These are phyloP conservation scores for Botryotinia convoluta DNA, from an alignment of 2,329 filamentous ascomycete species.

Conservation along the genomic window DNA sequence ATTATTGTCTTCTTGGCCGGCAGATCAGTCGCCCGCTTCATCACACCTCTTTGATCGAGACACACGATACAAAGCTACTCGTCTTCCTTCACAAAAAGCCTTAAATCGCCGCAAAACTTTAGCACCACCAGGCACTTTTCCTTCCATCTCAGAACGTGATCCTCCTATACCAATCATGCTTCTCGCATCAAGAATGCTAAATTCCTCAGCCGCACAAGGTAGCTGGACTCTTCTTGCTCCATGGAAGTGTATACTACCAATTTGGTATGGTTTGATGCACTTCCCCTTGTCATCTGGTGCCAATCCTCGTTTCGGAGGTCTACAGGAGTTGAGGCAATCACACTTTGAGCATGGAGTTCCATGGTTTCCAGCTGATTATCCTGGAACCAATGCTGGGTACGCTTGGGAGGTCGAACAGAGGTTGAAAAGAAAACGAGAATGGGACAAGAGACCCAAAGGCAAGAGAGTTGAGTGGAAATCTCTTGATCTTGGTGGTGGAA, in stretches of 20 bases:
- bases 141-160: conserved; percentile 58
- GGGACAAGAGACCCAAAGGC: conserved; percentile 76
- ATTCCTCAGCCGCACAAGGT: conserved; percentile 54
- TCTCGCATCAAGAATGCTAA: conserved; percentile 55
- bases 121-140: conserved; percentile 59
- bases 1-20: conserved; percentile 64
- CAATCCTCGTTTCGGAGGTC: conserved; percentile 77
- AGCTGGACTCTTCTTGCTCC: conserved; percentile 83
- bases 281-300: conserved; percentile 76
- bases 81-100: conserved; percentile 71
- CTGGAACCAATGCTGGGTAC: conserved; percentile 74
- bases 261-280: conserved; percentile 86
- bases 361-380: conserved; percentile 85
- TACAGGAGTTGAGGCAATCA: conserved; percentile 77
- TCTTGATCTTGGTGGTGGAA: conserved; percentile 68
- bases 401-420: conserved; percentile 72
- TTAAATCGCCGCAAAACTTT: conserved; percentile 73
- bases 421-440: conserved; percentile 56
- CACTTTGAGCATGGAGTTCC: conserved; percentile 73
- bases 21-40: conserved; percentile 51
- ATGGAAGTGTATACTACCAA: conserved; percentile 80
- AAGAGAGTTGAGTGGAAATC: conserved; percentile 75
- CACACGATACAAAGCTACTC: conserved; percentile 61
- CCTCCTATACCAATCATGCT: conserved; percentile 76
- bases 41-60: conserved; percentile 66